Evolutionary conservation across 495 filamentous ascomycete genomes (phyloP), one percentile per base, ranked within the genome.

Genomic region (Hypoxylon perforatum): DNA sequence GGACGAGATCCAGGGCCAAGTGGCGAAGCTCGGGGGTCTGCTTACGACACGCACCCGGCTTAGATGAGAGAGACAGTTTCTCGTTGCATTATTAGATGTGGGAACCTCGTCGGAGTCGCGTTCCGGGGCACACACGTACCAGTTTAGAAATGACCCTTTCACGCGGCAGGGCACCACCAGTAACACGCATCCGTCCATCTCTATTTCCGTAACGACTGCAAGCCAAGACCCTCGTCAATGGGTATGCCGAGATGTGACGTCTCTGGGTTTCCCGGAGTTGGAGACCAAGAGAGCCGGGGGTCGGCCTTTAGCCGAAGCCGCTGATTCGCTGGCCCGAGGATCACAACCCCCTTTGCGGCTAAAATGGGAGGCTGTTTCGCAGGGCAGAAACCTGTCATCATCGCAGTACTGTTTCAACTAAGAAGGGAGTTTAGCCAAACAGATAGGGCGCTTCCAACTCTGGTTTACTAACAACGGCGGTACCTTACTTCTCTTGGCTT

Each of bases 401-500:
- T 38, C n/a, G n/a, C n/a, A n/a, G 38, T 50, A 3, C 17, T 60
- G 65, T 69, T 69, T 69, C 66, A 65, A 18, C 61, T 64, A 69
- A 69, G 65, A 57, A 69, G 66, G 48, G 56, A 64, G 19, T 69
- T 65, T 69, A 69, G 56, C 66, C 66, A 69, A 64, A 65, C 66
- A 69, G 61, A 60, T n/a, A n/a, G 60, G 45, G 45, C 30, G 38
- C 18, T 65, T 57, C 33, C 17, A 28, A 58, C 65, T 39, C 51
- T 57, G 57, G n/a, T 63, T n/a, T 33, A 23, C 49, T 47, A 57
- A 15, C 14, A 59, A n/a, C 44, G 28, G 48, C 52, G 38, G 61
- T 69, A 65, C 66, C 66, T 69, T 64, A 28, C 61, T 65, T 69
- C 49, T 57, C 66, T 61, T 64, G 49, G 56, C 54, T 57, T 42